Base-by-base conservation (phyloP, 2,329 filamentous ascomycete genomes). In the Phaeophleospora eucalypticola region DNA sequence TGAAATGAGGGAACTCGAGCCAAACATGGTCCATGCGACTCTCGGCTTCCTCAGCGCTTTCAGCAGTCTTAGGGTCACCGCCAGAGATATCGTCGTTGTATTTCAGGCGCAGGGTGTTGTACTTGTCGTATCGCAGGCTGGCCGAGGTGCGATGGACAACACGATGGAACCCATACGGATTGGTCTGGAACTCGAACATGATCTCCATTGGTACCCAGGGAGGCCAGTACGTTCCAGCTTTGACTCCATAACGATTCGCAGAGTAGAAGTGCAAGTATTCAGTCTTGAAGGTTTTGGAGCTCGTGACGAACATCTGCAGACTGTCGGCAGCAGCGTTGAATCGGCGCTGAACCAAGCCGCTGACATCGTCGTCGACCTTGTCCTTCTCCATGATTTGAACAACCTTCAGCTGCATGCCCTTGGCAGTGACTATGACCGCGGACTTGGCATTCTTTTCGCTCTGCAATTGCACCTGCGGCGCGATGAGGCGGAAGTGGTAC, bases 121-220 rank as follows among this genome's bases (percentile, higher is more conserved):
- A 96, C 69, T 98, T 97, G 74, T 98, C 91, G 66, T 94, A 97
- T 49, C 91, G 83, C 57, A 98, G 76, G 72, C 86, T 90, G 17
- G 91, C 93, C 4, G 91, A 98, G 1, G 93, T 98, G 67, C 94
- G 91, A 66, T 97, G 89, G 9, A 99, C 90, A 21, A 98, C 90
- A 50, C 93, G 83, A 65, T 91, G 91, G 75, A 98, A 98, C n/a
- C 94, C 93, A 62, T 95, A 95, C 0, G 93, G 91, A 66, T 95
- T 90, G 4, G 86, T 79, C 55, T 91, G 76, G 68, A 96, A 98
- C 67, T 97, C 90, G 61, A 95, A 96, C 85, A 98, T 96, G 59
- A 95, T 88, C 69, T 99, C 93, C 72, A 98, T 85, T 0, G 93
- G 93, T 38, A 97, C 88, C 93, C 93, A 99, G 0, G 93, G 93